phyloP scores from a whole-genome alignment of 495 filamentous ascomycete genomes.

The Penicillium riverlandense region DNA sequence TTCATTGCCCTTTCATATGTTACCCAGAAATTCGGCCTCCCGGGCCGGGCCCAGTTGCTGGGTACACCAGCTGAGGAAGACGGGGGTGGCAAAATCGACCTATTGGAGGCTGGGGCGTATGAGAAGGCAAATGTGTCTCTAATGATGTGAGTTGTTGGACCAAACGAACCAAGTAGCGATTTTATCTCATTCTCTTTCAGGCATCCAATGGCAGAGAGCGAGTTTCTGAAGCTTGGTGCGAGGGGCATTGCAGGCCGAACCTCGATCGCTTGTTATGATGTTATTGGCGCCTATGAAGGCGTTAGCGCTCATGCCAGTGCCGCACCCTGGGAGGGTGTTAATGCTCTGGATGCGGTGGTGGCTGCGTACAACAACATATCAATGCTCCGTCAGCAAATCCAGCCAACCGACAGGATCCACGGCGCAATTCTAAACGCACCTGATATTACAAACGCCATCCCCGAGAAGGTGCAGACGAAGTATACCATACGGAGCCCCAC shows the following conservation, averaged over 20 bases:
- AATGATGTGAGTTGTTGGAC: constrained; percentile 43
- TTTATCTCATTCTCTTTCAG: neutral
- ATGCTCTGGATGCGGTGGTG: constrained; percentile 57
- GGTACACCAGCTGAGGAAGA: constrained; percentile 69
- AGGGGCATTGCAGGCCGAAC: constrained; percentile 26
- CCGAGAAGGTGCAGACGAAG: constrained; percentile 6
- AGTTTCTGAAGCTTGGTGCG: constrained; percentile 19
- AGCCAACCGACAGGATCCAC: constrained; percentile 54
- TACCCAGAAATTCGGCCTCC: constrained; percentile 36
- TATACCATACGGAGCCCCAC: no score
- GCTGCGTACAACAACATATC: constrained; percentile 55
- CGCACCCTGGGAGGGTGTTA: constrained; percentile 58
- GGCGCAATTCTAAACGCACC: constrained; percentile 54
- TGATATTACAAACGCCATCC: constrained; percentile 55
- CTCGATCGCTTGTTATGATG: constrained; percentile 34
- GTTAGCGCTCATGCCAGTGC: constrained; percentile 49
- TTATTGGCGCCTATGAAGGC: constrained; percentile 27
- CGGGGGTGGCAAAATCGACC: constrained; percentile 58
- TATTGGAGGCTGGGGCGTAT: constrained; percentile 58
- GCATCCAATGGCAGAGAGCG: constrained; percentile 20
- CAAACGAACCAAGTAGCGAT: no score
- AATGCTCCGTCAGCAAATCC: constrained; percentile 56
- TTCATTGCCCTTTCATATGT: constrained; percentile 49
- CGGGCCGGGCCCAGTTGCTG: constrained; percentile 54
- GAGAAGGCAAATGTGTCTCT: constrained; percentile 56